A percentile compares a stretch with the other conserved stretches of the same genome.
These are phyloP conservation scores for Ilyonectria destructans DNA, from an alignment of 2,329 filamentous ascomycete genomes.

Conservation along the genomic window DNA sequence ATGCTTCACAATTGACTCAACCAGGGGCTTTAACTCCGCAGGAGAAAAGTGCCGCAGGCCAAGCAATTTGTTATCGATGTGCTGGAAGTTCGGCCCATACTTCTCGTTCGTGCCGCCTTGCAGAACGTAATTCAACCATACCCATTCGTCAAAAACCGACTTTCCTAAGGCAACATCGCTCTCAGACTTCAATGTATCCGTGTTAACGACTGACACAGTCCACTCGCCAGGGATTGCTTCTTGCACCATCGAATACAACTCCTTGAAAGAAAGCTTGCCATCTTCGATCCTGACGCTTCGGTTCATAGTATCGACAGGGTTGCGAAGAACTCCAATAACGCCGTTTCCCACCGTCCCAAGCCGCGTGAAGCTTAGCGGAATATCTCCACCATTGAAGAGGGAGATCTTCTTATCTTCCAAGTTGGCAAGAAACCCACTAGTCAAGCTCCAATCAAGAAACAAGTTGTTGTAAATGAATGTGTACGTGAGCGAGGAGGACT, in stretches of 20 bases:
- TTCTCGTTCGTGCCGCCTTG: slow-evolving; percentile 19
- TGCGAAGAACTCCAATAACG: slow-evolving; percentile 17
- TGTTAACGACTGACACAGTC: not conserved
- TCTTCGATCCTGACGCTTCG: slow-evolving; percentile 12
- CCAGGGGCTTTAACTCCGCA: too few species aligned
- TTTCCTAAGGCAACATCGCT: not conserved
- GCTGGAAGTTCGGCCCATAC: slow-evolving; percentile 19
- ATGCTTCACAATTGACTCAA: too few species aligned
- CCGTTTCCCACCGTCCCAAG: slow-evolving; percentile 6
- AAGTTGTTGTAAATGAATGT: slow-evolving; percentile 23
- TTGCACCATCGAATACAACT: not conserved
- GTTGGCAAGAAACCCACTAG: not conserved
- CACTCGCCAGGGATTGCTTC: not conserved
- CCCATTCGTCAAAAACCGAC: slow-evolving; percentile 7
- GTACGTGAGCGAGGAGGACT: slow-evolving; percentile 9
- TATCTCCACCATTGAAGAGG: not conserved
- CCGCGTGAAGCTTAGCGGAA: slow-evolving; percentile 4
- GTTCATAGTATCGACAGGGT: slow-evolving; percentile 11
- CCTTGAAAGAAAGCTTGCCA: slow-evolving; percentile 15
- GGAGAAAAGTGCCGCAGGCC: too few species aligned
- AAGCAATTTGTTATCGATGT: slow-evolving; percentile 6
- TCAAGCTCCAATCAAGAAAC: slow-evolving; percentile 23
- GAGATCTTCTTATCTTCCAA: not conserved
- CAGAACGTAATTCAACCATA: slow-evolving; percentile 18
- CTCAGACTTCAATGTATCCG: not conserved